phyloP scores from a whole-genome alignment of 2,329 filamentous ascomycete genomes.

The Sclerotinia glacialis region DNA sequence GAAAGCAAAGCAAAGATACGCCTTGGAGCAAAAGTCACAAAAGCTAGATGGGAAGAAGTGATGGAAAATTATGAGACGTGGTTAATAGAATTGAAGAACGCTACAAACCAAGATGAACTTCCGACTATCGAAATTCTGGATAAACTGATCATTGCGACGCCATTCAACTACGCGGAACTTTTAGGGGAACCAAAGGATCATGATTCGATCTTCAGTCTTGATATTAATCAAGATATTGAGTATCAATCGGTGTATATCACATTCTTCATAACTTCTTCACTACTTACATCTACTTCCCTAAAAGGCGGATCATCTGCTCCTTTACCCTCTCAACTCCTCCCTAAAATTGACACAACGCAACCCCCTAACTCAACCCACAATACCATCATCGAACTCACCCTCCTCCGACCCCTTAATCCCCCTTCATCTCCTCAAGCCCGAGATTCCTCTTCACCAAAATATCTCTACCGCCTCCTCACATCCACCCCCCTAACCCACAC shows the following conservation, averaged over 20 bases:
- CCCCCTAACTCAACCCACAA: not conserved
- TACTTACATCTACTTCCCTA: not conserved
- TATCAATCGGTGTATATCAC: not conserved
- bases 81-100: not conserved
- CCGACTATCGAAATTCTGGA: not conserved
- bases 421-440: not conserved
- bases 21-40: not conserved
- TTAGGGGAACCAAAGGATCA: not conserved
- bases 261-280: not conserved
- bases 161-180: not conserved
- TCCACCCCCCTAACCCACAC: not conserved
- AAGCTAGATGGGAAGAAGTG: not conserved
- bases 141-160: constrained; percentile 5
- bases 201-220: not conserved
- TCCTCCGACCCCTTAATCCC: not conserved
- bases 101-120: no score
- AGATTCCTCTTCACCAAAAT: not conserved
- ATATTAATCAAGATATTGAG: not conserved
- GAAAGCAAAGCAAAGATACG: not conserved
- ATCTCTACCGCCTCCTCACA: constrained; percentile 2
- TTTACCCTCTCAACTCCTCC: constrained; percentile 6
- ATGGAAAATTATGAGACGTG: not conserved
- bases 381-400: constrained; percentile 1
- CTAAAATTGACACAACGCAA: not conserved
- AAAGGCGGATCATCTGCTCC: not conserved